A percentile compares a stretch with the other conserved stretches of the same genome.
These are phyloP conservation scores for Apiospora hydei DNA, from an alignment of 2,329 filamentous ascomycete species.

Conservation along the genomic window DNA sequence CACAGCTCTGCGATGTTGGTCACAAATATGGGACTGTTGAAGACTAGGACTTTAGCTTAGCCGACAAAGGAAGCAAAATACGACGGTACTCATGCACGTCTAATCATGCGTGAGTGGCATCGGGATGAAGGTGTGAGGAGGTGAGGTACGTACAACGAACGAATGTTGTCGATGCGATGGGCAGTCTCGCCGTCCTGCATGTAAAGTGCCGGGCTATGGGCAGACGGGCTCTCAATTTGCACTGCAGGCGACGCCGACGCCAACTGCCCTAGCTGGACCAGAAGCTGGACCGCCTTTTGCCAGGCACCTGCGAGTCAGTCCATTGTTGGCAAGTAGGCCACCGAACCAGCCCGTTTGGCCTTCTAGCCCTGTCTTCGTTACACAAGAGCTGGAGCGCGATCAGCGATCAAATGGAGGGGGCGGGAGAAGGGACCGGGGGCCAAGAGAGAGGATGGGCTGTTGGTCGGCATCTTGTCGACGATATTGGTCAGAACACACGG, in stretches of 20 bases:
- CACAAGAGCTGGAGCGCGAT: conserved; percentile 15
- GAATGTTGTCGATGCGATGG: neutral
- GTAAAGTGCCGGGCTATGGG: neutral
- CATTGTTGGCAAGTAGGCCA: neutral
- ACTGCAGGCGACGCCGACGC: neutral
- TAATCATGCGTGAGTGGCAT: conserved; percentile 1
- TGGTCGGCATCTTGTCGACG: neutral
- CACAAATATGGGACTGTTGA: conserved; percentile 4
- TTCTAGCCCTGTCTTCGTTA: conserved; percentile 5
- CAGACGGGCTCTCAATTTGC: neutral
- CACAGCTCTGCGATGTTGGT: neutral
- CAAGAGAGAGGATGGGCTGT: conserved; percentile 10
- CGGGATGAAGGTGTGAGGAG: neutral
- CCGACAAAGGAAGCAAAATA: conserved; percentile 8
- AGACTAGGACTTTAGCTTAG: conserved; percentile 2
- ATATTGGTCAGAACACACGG: conserved; percentile 6
- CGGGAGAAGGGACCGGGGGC: conserved; percentile 23
- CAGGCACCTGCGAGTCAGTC: neutral
- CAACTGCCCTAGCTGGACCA: neutral
- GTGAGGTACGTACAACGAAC: neutral
- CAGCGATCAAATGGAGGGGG: conserved; percentile 22
- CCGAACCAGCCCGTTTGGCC: neutral
- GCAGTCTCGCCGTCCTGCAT: neutral
- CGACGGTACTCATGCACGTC: conserved; percentile 7
- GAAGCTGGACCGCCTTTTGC: conserved; percentile 5